phyloP scores from a whole-genome alignment of 176 grass and related monocot species.

The Thinopyrum elongatum region DNA sequence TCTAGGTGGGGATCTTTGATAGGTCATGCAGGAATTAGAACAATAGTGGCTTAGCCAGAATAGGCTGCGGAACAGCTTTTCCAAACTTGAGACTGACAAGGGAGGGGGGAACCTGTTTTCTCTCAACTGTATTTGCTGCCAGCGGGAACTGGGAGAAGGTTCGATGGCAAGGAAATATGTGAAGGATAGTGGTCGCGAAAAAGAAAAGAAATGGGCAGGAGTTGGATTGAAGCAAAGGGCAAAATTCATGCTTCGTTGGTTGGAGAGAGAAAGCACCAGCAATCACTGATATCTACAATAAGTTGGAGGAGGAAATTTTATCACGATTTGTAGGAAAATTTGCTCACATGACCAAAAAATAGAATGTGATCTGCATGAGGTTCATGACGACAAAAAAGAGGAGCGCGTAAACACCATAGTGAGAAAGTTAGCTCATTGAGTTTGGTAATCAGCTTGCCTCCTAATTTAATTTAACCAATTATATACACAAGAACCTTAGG shows the following conservation, averaged over 20 bases:
- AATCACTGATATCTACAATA: constrained; percentile 30
- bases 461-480: constrained; percentile 34
- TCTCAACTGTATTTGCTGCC: constrained; percentile 63
- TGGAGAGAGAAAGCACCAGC: constrained; percentile 32
- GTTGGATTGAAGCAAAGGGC: constrained; percentile 56
- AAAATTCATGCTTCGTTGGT: constrained; percentile 40
- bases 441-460: constrained; percentile 42
- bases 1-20: constrained; percentile 64
- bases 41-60: constrained; percentile 44
- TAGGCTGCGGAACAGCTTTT: constrained; percentile 62
- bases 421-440: constrained; percentile 42
- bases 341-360: constrained; percentile 13
- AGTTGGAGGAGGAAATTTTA: constrained; percentile 41
- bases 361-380: constrained; percentile 50
- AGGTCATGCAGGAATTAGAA: constrained; percentile 50
- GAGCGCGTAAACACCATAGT: constrained; percentile 38
- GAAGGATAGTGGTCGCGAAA: constrained; percentile 51
- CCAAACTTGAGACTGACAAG: constrained; percentile 59
- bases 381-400: constrained; percentile 37
- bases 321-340: constrained; percentile 25
- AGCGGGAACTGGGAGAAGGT: constrained; percentile 50
- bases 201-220: constrained; percentile 55
- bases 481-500: constrained; percentile 52
- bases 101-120: constrained; percentile 62
- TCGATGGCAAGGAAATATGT: too few species aligned